Percentiles rank a stretch among this genome's conserved stretches.
phyloP scores from a whole-genome alignment of 768 basidiomycete genomes.

The Suillus weaverae region DNA sequence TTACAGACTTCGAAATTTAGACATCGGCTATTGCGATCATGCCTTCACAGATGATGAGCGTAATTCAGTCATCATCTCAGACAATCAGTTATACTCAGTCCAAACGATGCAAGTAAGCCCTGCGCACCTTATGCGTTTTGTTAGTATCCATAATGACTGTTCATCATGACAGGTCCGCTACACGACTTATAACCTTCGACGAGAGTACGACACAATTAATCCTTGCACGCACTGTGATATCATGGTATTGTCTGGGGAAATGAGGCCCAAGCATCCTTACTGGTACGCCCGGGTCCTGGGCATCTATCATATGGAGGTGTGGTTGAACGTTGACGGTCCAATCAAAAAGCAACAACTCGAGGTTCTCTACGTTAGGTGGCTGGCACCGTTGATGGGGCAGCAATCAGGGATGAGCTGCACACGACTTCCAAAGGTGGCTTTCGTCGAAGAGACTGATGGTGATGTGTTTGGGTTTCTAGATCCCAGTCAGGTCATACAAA shows the following conservation, averaged over 20 bases:
- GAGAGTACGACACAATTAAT: constrained; percentile 18
- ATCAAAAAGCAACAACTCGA: neutral
- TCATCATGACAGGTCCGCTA: constrained; percentile 11
- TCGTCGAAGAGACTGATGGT: neutral
- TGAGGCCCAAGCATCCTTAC: constrained; percentile 28
- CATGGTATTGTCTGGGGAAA: constrained; percentile 28
- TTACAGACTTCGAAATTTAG: neutral
- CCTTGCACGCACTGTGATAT: constrained; percentile 34
- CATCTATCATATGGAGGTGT: constrained; percentile 29
- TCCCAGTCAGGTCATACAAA: neutral
- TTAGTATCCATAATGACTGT: too few species aligned
- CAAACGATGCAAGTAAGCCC: neutral
- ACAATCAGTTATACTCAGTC: neutral
- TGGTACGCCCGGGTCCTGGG: constrained; percentile 39
- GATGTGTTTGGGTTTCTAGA: constrained; percentile 11
- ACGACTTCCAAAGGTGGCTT: neutral
- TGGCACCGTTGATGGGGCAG: neutral
- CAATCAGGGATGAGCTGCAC: neutral
- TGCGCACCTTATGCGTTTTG: too few species aligned
- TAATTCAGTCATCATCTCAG: neutral
- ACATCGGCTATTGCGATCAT: neutral
- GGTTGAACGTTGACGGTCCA: neutral
- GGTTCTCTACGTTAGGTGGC: neutral
- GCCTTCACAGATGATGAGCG: neutral
- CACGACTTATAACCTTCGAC: constrained; percentile 20